phyloP scores from a whole-genome alignment of 108 stramenopile genomes.

The Cyclotella kingstonii region DNA sequence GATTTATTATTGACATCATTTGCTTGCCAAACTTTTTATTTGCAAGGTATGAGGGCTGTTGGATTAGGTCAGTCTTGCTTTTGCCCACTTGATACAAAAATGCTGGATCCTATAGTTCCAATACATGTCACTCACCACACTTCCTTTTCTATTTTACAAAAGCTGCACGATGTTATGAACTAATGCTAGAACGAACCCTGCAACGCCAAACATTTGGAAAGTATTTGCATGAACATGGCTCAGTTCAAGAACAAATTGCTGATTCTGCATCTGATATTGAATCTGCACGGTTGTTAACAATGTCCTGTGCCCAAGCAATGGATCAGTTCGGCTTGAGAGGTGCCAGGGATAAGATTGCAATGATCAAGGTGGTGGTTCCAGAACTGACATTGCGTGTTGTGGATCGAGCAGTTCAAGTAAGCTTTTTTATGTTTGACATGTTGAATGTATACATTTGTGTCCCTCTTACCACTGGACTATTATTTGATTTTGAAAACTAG shows the following conservation, averaged over 20 bases:
- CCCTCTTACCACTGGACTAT: background rate
- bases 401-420: slow-evolving; percentile 88
- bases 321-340: slow-evolving; percentile 56
- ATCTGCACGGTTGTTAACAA: slow-evolving; percentile 72
- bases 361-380: slow-evolving; percentile 91
- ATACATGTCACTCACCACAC: no score
- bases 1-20: background rate
- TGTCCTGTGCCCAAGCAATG: slow-evolving; percentile 71
- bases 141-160: background rate
- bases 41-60: slow-evolving; percentile 83
- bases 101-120: background rate
- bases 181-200: slow-evolving; percentile 76
- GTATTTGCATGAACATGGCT: slow-evolving; percentile 72
- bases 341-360: slow-evolving; percentile 73
- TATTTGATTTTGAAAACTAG: slow-evolving; percentile 47
- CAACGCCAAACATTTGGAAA: slow-evolving; percentile 80
- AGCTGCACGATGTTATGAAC: slow-evolving; percentile 80
- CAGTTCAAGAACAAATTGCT: slow-evolving; percentile 77
- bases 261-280: slow-evolving; percentile 78
- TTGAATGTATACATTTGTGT: background rate
- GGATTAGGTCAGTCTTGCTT: slow-evolving; percentile 66
- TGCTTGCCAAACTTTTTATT: background rate
- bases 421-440: background rate
- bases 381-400: slow-evolving; percentile 66
- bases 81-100: background rate